phyloP scores from a whole-genome alignment of 495 filamentous ascomycete genomes.

The Amphirosellinia nigrospora region DNA sequence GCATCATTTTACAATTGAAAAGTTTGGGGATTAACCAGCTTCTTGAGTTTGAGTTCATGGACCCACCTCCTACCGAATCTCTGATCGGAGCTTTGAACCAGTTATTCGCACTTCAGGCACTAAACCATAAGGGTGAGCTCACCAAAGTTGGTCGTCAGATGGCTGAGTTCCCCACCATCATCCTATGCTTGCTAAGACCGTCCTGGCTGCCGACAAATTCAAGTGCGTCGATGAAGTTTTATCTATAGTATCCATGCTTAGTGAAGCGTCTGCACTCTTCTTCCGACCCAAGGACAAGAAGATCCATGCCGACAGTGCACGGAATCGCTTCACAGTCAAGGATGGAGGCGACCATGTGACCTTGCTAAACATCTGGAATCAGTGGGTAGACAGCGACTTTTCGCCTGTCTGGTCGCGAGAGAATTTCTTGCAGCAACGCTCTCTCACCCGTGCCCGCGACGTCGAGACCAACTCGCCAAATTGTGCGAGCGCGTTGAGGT shows the following conservation, averaged over 20 bases:
- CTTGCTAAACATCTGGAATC: constrained; percentile 94
- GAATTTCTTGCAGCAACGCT: constrained; percentile 92
- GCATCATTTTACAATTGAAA: constrained; percentile 84
- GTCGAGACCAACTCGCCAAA: constrained; percentile 95
- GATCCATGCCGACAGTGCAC: constrained; percentile 90
- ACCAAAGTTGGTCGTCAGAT: constrained; percentile 94
- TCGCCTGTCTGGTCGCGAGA: constrained; percentile 86
- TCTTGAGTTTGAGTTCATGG: constrained; percentile 96
- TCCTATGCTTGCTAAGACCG: constrained; percentile 88
- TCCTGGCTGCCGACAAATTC: constrained; percentile 87
- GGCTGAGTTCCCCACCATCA: constrained; percentile 96
- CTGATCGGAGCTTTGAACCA: constrained; percentile 91
- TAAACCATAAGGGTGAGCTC: constrained; percentile 88
- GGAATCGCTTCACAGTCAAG: constrained; percentile 88
- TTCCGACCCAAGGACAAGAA: constrained; percentile 98
- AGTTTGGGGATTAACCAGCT: constrained; percentile 94
- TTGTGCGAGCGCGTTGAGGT: constrained; percentile 93
- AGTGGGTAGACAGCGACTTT: constrained; percentile 95
- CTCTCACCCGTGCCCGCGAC: constrained; percentile 83
- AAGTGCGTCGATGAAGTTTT: constrained; percentile 94
- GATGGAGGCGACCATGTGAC: constrained; percentile 93
- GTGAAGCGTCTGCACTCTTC: constrained; percentile 87
- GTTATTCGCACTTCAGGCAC: constrained; percentile 87
- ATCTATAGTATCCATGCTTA: constrained; percentile 92
- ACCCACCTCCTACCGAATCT: constrained; percentile 88